Conservation (phyloP, 495 filamentous ascomycete species). For the Xylaria flabelliformis region DNA sequence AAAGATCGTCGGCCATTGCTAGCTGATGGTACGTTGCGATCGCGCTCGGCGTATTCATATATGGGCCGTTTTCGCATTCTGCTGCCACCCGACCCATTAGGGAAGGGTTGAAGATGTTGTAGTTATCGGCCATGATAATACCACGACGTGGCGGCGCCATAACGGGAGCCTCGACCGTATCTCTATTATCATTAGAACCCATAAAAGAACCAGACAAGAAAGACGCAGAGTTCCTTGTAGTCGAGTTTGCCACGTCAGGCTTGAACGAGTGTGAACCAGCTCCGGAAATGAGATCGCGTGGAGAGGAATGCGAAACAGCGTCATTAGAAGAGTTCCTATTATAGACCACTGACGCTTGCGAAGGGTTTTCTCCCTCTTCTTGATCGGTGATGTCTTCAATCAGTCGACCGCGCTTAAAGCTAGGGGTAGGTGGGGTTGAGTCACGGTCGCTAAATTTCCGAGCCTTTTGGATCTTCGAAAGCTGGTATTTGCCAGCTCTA, state of each 20-base stretch:
- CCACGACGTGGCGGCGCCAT: not conserved
- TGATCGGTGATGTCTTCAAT: slow-evolving; percentile 2
- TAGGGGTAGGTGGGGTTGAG: not conserved
- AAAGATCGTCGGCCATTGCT: slow-evolving; percentile 8
- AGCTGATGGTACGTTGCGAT: slow-evolving; percentile 2
- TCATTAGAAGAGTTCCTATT: not conserved
- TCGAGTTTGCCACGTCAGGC: not conserved
- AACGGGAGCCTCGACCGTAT: not conserved
- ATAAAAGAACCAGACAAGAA: not conserved
- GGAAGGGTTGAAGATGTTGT: not conserved
- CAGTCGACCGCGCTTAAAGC: not conserved
- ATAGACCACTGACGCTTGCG: not conserved
- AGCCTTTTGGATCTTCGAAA: not conserved
- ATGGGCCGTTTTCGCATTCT: not conserved
- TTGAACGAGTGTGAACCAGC: not conserved
- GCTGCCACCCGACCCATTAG: not conserved
- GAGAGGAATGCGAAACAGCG: not conserved
- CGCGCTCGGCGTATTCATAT: not conserved
- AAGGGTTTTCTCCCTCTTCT: not conserved
- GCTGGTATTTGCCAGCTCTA: not conserved
- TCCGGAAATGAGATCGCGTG: not conserved
- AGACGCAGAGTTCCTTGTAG: not conserved
- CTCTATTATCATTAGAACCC: not conserved
- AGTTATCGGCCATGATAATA: not conserved
- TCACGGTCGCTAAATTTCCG: not conserved